Evolutionary conservation across 1,284 basidiomycete genomes (phyloP), one percentile per base, ranked within the genome.

Genomic region (Ceratobasidium papillatum): DNA sequence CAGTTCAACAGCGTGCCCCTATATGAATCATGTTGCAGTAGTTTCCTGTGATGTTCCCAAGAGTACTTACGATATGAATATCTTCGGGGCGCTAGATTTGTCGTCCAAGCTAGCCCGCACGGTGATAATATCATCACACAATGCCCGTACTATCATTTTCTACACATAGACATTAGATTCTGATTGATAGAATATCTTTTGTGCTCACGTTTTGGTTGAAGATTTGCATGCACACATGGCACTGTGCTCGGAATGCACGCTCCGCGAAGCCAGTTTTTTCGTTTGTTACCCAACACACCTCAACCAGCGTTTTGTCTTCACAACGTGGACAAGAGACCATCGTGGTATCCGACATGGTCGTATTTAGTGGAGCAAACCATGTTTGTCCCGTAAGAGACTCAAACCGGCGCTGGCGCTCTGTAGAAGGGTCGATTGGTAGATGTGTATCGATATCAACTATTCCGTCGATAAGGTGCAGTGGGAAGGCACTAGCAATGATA

Each of bases 401-500:
- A 68, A 78, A 78, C 36, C 58, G 71, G 1, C 41, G 4, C 34
- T 66, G 54, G 0, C 75, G 71, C 52, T 69, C 66, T n/a, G 56
- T 22, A n/a, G 75, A 68, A 2, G 77, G 77, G 22, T 66, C 61
- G 11, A 76, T 61, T 2, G 77, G 66, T 14, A 75, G 38, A 27
- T 76, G 66, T n/a, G 76, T 74, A 14, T 68, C 61, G 8, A 63
- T 41, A 34, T 77, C 75, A 34, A 78, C 49, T 3, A 75, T 41
- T 1, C 74, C 43, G 14, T 66, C 51, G 12, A 76, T 47, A 47
- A 74, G 75, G 17, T 72, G 43, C 3, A 78, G 41, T 1, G 77
- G 77, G 41, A 77, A 75, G 19, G 62, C 51, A 8, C 77, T 78
- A 27, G 11, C n/a, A 32, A 4, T 14, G 2, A n/a, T 3, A 19